phyloP scores from a whole-genome alignment of 2,329 filamentous ascomycete genomes.

The Cytospora leucostoma region DNA sequence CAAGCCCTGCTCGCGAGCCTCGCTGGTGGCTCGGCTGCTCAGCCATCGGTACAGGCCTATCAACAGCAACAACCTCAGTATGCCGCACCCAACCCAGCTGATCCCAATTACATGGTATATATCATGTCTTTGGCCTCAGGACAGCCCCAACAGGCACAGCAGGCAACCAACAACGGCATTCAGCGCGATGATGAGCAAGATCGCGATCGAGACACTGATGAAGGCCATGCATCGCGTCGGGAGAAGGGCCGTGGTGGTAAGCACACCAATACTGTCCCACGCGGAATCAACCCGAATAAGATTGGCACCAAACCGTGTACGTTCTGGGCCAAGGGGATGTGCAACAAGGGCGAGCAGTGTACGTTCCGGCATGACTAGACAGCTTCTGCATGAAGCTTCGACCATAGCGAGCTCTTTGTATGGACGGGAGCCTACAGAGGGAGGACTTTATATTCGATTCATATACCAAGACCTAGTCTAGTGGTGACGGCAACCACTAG shows the following conservation, averaged over 20 bases:
- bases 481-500: neutral
- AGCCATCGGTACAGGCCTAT: slow-evolving; percentile 25
- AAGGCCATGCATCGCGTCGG: slow-evolving; percentile 37
- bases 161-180: slow-evolving; percentile 29
- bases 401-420: neutral
- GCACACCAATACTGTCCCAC: slow-evolving; percentile 33
- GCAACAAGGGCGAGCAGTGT: slow-evolving; percentile 71
- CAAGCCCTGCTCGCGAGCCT: slow-evolving; percentile 49
- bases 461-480: neutral
- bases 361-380: slow-evolving; percentile 68
- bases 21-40: slow-evolving; percentile 18
- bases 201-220: slow-evolving; percentile 35
- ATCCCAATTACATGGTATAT: slow-evolving; percentile 41
- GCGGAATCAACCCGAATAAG: slow-evolving; percentile 55
- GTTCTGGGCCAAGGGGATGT: slow-evolving; percentile 71
- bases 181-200: slow-evolving; percentile 32
- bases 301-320: slow-evolving; percentile 69
- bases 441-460: neutral
- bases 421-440: too few relatives aligned
- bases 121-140: slow-evolving; percentile 28
- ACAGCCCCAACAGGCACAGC: slow-evolving; percentile 25
- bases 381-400: neutral
- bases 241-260: slow-evolving; percentile 36
- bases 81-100: slow-evolving; percentile 37
- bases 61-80: slow-evolving; percentile 33